Base-by-base conservation (phyloP, 148 eudicot species). In the Pharnaceum exiguum region DNA sequence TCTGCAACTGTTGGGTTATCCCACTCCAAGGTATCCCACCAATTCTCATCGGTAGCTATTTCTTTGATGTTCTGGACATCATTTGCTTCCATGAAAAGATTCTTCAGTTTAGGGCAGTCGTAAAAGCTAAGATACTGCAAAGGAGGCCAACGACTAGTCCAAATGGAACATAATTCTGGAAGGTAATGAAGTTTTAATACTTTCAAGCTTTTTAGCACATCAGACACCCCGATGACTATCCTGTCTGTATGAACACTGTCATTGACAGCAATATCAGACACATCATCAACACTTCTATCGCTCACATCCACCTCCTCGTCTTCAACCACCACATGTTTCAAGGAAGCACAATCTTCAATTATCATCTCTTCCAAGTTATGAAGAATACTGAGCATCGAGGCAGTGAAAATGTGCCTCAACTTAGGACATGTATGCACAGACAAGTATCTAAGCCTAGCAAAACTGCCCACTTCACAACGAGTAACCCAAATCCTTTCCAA, bases 21-120 rank as follows among this genome's bases (percentile, higher is more conserved):
- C 72, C 72, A 68, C 1, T 52, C 42, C 50, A 69, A 61, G 46
- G 55, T 15, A 46, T 53, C 61, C 73, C 73, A 69, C 73, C 73
- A 69, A 36, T 30, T 35, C 39, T 37, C 43, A 5, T 69, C 73
- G 15, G 73, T 62, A 19, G 17, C 38, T 37, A 69, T 61, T 39
- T 61, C 67, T 69, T 46, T 58, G 66, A 69, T 28, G 35, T 39
- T 36, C 15, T 30, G 4, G 1, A 16, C 66, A 38, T 54, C 73
- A 36, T 35, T 25, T 5, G 56, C 46, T 23, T 29, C 36, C 66
- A 69, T 25, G 19, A 31, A 36, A 7, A 65, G 68, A 38, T 59
- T 52, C 39, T 36, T 51, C 11, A 71, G 55, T 35, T 45, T 54
- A 3, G 70, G 66, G 29, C 75, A 71, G 48, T 46, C n/a, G 37